Conservation (phyloP, 257 asterid species). For the Solanum piurae region DNA sequence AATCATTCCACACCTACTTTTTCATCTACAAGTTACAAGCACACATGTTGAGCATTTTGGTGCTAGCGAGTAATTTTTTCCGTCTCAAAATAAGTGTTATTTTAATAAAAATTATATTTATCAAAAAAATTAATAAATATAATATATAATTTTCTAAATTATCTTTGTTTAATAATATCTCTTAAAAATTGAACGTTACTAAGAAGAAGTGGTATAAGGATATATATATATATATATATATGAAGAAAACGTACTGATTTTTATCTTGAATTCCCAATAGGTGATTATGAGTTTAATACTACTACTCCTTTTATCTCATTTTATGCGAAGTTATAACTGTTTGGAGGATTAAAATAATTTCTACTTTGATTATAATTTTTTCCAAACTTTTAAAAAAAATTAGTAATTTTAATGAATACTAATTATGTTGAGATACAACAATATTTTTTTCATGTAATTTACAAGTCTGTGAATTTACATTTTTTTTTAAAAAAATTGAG, state of each 20-base stretch:
- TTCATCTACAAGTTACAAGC: neutral
- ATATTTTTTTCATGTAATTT: too few relatives aligned
- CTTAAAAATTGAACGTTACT: neutral
- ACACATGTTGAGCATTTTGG: slow-evolving; percentile 12
- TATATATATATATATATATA: too few relatives aligned
- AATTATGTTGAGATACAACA: neutral
- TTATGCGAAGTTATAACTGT: neutral
- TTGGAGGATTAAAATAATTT: neutral
- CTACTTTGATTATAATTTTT: too few relatives aligned
- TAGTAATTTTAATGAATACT: too few relatives aligned
- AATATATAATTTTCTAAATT: neutral
- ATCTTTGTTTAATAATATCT: neutral
- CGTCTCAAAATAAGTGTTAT: neutral
- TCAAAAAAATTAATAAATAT: neutral
- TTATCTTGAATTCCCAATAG: too few relatives aligned
- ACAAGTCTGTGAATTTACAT: too few relatives aligned
- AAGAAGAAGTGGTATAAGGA: too few relatives aligned
- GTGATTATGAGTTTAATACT: neutral
- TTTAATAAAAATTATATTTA: neutral
- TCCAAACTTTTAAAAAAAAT: too few relatives aligned
- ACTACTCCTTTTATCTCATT: neutral
- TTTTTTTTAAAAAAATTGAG: neutral
- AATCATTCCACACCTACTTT: slow-evolving; percentile 11
- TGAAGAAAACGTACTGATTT: too few relatives aligned
- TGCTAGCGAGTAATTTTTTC: neutral